Conservation (phyloP, 2,329 filamentous ascomycete genomes). For the Fusarium transvaalense region DNA sequence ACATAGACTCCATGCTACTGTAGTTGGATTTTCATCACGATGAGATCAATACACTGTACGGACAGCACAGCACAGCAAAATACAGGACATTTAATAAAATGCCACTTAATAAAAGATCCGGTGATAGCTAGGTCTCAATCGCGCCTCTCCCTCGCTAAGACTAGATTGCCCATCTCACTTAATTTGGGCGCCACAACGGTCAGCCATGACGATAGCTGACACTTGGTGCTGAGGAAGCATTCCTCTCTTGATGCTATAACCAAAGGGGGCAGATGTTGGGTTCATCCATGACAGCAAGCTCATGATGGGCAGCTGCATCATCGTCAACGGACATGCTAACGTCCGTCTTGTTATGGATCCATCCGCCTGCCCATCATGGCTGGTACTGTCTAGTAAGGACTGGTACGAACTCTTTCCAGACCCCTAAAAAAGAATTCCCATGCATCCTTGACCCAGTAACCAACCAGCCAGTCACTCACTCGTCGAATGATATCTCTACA, state of each 20-base stretch:
- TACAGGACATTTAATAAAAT: too few species aligned
- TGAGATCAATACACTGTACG: conserved; percentile 27
- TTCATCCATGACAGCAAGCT: neutral
- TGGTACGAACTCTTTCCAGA: conserved; percentile 14
- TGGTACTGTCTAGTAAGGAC: conserved; percentile 15
- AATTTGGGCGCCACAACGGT: conserved; percentile 35
- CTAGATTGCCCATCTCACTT: conserved; percentile 27
- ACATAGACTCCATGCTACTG: conserved; percentile 4
- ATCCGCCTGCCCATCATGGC: conserved; percentile 27
- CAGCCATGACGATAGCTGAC: conserved; percentile 20
- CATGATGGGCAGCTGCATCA: conserved; percentile 20
- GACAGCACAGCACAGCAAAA: too few species aligned
- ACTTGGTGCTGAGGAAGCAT: conserved; percentile 22
- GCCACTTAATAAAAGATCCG: conserved; percentile 17
- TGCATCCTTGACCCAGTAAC: conserved; percentile 31
- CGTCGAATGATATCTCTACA: conserved; percentile 35
- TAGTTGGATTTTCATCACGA: conserved; percentile 5
- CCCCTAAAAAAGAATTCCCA: conserved; percentile 36
- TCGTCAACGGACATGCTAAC: neutral
- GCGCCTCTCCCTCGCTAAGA: conserved; percentile 14
- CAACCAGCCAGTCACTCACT: conserved; percentile 29
- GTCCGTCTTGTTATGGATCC: conserved; percentile 17
- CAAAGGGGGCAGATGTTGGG: neutral
- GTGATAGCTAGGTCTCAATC: conserved; percentile 22
- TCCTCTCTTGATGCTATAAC: conserved; percentile 17